A percentile compares a stretch with the other conserved stretches of the same genome.
These are phyloP conservation scores for Allium cepa DNA, from an alignment of 106 monocot genomes.

Conservation along the genomic window DNA sequence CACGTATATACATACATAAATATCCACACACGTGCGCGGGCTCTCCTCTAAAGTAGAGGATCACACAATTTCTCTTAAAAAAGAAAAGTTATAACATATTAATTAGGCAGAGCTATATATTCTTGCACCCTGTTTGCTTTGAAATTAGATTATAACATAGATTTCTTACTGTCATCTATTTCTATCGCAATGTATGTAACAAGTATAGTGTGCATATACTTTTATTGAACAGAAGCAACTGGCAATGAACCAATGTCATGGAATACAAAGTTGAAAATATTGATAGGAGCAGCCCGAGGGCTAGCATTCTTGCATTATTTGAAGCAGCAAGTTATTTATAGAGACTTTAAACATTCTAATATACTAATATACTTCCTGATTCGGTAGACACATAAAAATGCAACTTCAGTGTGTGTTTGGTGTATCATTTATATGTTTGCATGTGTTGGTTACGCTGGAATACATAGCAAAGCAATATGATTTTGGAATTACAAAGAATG, in stretches of 20 bases:
- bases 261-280: constrained; percentile 15
- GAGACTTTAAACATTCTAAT: constrained; percentile 24
- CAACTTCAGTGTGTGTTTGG: not conserved
- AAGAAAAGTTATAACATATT: too few species aligned
- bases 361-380: constrained; percentile 14
- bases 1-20: too few species aligned
- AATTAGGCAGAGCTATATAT: too few species aligned
- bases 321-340: constrained; percentile 17
- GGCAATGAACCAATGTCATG: constrained; percentile 9
- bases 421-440: not conserved
- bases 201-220: too few species aligned
- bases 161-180: too few species aligned
- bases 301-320: constrained; percentile 20
- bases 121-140: too few species aligned
- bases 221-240: too few species aligned
- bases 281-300: constrained; percentile 22
- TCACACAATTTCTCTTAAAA: too few species aligned
- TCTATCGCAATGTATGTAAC: too few species aligned
- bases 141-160: too few species aligned
- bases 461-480: constrained; percentile 13
- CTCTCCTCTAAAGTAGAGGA: too few species aligned
- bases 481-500: constrained; percentile 10
- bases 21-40: too few species aligned
- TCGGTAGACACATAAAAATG: constrained; percentile 6
- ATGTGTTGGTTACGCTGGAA: not conserved